Conservation (phyloP, 2,329 filamentous ascomycete genomes). For the Fusarium pseudograminearum region DNA sequence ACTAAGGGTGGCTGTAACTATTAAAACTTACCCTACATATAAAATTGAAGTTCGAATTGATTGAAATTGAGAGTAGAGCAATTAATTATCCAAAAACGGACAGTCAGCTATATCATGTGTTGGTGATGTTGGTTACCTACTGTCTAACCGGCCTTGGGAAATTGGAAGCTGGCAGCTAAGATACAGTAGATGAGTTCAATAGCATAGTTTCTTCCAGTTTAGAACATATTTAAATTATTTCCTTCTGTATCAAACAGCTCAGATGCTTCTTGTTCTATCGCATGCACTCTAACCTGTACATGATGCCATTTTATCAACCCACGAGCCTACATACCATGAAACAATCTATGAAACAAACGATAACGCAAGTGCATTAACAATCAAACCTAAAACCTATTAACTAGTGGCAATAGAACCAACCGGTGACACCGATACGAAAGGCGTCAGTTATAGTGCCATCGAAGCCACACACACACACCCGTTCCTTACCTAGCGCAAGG, state of each 20-base stretch:
- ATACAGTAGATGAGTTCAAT: no score
- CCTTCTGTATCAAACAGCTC: background rate
- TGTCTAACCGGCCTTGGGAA: background rate
- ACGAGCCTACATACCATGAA: background rate
- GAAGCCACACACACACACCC: background rate
- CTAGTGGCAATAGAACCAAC: background rate
- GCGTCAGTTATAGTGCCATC: constrained; percentile 2
- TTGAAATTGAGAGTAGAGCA: background rate
- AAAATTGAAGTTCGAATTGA: background rate
- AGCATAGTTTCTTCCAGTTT: background rate
- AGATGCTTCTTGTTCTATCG: background rate
- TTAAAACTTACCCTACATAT: background rate
- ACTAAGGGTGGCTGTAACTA: background rate
- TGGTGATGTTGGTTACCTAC: background rate
- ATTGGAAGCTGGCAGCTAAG: background rate
- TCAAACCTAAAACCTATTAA: background rate
- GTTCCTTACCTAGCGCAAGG: constrained; percentile 9
- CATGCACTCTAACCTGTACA: background rate
- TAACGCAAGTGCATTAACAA: background rate
- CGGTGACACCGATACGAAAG: constrained; percentile 3
- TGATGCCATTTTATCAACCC: background rate
- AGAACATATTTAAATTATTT: background rate
- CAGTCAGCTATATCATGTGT: background rate
- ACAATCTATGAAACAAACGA: background rate
- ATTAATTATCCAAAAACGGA: background rate